Evolutionary conservation across 2,329 filamentous ascomycete species (phyloP).

Genomic region (Ophiostoma ulmi): DNA sequence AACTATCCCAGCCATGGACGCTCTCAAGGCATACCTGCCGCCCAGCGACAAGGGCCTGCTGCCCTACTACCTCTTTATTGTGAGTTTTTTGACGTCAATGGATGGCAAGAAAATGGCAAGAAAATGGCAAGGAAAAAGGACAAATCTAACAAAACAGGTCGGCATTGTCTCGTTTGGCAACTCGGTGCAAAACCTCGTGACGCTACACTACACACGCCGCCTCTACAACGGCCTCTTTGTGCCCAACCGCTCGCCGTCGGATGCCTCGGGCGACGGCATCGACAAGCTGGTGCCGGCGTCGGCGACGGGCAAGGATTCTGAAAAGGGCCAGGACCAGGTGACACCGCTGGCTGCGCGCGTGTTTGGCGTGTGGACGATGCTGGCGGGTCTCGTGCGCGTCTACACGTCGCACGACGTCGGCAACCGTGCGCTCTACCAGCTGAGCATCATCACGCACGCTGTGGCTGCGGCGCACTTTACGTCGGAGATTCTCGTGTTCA

Average conservation of each 20-base stretch:
- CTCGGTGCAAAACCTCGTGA: conserved; percentile 75
- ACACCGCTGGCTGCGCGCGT: conserved; percentile 72
- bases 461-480: conserved; percentile 74
- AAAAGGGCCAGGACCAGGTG: conserved; percentile 53
- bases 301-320: conserved; percentile 41
- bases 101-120: background rate
- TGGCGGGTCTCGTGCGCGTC: conserved; percentile 69
- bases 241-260: conserved; percentile 43
- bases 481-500: conserved; percentile 75
- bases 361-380: conserved; percentile 83
- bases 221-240: conserved; percentile 70
- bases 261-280: conserved; percentile 46
- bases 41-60: conserved; percentile 50
- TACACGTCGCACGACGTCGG: conserved; percentile 81
- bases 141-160: conserved; percentile 50
- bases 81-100: conserved; percentile 33
- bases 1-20: conserved; percentile 39
- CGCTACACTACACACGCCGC: conserved; percentile 75
- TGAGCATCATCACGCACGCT: conserved; percentile 76
- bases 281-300: conserved; percentile 47
- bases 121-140: background rate
- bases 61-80: conserved; percentile 55
- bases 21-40: conserved; percentile 41
- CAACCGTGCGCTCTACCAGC: conserved; percentile 67
- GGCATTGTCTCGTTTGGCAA: conserved; percentile 79